Evolutionary conservation across 2,329 filamentous ascomycete species (phyloP), one percentile per base, ranked within the genome.

Genomic region (Didymella exigua): DNA sequence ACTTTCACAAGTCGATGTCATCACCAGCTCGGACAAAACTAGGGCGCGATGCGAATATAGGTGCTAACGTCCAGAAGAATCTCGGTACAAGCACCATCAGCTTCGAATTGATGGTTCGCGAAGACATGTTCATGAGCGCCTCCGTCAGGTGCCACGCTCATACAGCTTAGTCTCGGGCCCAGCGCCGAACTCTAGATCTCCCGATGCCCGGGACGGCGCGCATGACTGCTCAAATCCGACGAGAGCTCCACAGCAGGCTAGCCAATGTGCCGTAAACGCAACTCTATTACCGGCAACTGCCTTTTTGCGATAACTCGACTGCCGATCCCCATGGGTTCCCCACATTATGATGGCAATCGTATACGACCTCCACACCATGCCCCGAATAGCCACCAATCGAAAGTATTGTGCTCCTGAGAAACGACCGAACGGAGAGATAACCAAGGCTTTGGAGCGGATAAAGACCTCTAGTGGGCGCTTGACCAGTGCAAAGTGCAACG

Each of bases 121-220:
- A 42, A 23, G 6, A 4, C 6, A 21, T 36, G 13, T 19, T 43
- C 3, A 38, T 6, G 24, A 27, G 16, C 24, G 23, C 11, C 5
- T 29, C 14, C 19, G 33, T 44, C 33, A 42, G 33, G 45, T 38
- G 38, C 33, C 14, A 18, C 14, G 33, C 45, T 29, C 26, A 49
- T 16, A 16, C 19, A 33, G 38, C 31, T 40, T 54, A 49, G 46
- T 36, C 27, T 54, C 52, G 52, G 52, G 40, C 46, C 18, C 33
- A 49, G 37, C 41, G 52, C 52, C 52, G 52, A 49, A 34, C 45
- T 45, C 40, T 40, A 54, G 41, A 49, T 54, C 49, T 40, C 29
- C 45, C 52, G 45, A 54, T 54, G 52, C 52, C 52, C 52, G 45
- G 51, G 45, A 44, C 40, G 40, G 40, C 51, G 46, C 51, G 45